Base-by-base conservation (phyloP, 1,284 basidiomycete genomes). In the Irpex rosettiformis region DNA sequence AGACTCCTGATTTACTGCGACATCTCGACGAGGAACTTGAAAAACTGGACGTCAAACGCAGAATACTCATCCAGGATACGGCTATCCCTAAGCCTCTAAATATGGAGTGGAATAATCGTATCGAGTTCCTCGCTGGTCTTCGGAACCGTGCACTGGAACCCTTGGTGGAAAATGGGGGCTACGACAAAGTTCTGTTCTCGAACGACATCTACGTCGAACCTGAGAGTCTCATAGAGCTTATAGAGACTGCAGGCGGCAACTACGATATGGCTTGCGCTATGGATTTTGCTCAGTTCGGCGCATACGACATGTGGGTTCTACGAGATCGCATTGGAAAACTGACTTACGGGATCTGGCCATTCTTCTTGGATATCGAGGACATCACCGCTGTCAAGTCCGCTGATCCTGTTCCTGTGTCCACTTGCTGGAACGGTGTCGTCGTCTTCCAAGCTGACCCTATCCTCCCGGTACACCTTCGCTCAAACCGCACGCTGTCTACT, bases 391-490 rank as follows among this genome's bases (percentile, higher is more conserved):
- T 78, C 58, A 69, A 69, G 57, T 58, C 60, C 28, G 77, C 77
- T 29, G 69, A 73, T 33, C 77, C 79, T 1, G 77, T 80, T n/a
- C 75, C 77, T 7, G 82, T 83, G 3, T 78, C 79, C 54, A 67
- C 78, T 0, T 85, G 83, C 69, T 85, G 84, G 84, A 85, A 86
- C 67, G 84, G 84, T 25, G 79, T 82, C 57, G 76, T 78, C 45
- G 79, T 75, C 0, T 79, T 85, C 64, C 64, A 68, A 18, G 75
- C 82, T 0, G 77, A 76, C 49, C 79, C 80, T 28, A 68, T 82
- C 58, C 67, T 79, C 37, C 76, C 73, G 3, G 62, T 74, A n/a
- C 60, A 67, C 42, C 64, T 70, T 7, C 71, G 73, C 58, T 60
- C 60, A 1, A 69, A 72, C 37, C 61, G 60, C 18, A 71, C 70